Base-by-base conservation (phyloP, 1,284 basidiomycete genomes). In the Tausonia pullulans region DNA sequence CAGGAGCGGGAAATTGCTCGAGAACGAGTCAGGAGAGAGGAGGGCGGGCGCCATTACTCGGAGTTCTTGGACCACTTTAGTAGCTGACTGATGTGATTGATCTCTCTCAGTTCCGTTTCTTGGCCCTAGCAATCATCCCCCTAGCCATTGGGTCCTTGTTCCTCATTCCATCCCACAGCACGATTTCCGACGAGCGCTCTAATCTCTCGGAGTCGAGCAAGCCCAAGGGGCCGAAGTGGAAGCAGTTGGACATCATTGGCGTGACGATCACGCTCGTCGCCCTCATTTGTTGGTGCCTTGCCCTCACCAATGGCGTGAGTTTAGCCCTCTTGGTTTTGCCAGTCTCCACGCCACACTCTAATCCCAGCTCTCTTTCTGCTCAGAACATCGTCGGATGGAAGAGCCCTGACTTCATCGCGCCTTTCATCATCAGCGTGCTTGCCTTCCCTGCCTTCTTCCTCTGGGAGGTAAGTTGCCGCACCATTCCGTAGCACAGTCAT, bases 41-140 rank as follows among this genome's bases (percentile, higher is more conserved):
- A 27, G 27, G 27, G 27, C 13, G 57, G 10, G 14, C 39, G 9
- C 54, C 68, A 74, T 76, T 69, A 68, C 73, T 60, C 74, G 74
- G 69, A 71, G 70, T 68, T 65, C 71, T 71, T 74, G 65, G 58
- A 73, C 63, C 68, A 72, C 62, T 67, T 71, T 5, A 73, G 73
- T 16, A 73, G 74, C 66, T 60, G 69, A 46, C 68, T 71, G 27
- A 54, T 71, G 27, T 60, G 71, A 72, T 1, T 74, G 70, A 70
- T 74, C 69, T 69, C 65, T 74, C 56, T n/a, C 45, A n/a, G 27
- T 3, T 59, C 45, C 58, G 27, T 67, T 75, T 76, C 69, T 68
- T 73, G 61, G 74, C 74, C 70, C 71, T 71, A 66, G 67, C 71
- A 5, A 71, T 74, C 65, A 53, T 75, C 61, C 68, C 73, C 61